phyloP scores from a whole-genome alignment of 2,329 filamentous ascomycete species.

The Nannizziopsis arthrosporioides region DNA sequence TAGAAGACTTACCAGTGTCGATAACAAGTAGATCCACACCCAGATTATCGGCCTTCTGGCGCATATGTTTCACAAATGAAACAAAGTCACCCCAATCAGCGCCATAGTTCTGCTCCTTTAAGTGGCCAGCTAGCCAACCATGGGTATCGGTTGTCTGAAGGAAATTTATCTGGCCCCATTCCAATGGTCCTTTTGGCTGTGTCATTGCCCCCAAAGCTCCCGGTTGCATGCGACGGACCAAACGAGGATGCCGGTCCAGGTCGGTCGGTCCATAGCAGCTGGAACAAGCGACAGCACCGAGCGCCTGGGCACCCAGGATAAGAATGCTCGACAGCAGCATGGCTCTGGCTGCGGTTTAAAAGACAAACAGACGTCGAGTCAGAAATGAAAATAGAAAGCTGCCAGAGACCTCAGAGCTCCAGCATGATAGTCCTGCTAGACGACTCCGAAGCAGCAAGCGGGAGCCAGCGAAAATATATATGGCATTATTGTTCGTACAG shows the following conservation, averaged over 20 bases:
- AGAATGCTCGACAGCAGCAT: conserved; percentile 7
- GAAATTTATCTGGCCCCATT: conserved; percentile 91
- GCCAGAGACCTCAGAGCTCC: no score
- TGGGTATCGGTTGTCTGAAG: conserved; percentile 92
- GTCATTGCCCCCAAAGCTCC: conserved; percentile 16
- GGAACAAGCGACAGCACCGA: conserved; percentile 13
- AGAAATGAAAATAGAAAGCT: no score
- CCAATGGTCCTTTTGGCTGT: conserved; percentile 15
- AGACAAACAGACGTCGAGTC: no score
- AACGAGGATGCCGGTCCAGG: conserved; percentile 13
- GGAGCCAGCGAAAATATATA: no score
- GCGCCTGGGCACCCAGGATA: conserved; percentile 5
- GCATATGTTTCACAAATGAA: conserved; percentile 78
- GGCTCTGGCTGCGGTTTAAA: not conserved
- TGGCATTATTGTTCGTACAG: no score
- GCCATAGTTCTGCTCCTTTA: conserved; percentile 78
- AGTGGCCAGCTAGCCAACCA: conserved; percentile 88
- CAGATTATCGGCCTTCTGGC: conserved; percentile 60
- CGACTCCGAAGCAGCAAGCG: no score
- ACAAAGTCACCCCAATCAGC: conserved; percentile 98
- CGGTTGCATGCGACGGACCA: conserved; percentile 19
- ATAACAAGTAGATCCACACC: conserved; percentile 86
- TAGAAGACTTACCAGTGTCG: conserved; percentile 66
- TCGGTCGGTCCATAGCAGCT: conserved; percentile 17
- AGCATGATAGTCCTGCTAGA: no score